Percentiles rank a stretch among this genome's conserved stretches.
Conservation (phyloP, 139 green algal species). For the Tetradesmus obliquus region DNA sequence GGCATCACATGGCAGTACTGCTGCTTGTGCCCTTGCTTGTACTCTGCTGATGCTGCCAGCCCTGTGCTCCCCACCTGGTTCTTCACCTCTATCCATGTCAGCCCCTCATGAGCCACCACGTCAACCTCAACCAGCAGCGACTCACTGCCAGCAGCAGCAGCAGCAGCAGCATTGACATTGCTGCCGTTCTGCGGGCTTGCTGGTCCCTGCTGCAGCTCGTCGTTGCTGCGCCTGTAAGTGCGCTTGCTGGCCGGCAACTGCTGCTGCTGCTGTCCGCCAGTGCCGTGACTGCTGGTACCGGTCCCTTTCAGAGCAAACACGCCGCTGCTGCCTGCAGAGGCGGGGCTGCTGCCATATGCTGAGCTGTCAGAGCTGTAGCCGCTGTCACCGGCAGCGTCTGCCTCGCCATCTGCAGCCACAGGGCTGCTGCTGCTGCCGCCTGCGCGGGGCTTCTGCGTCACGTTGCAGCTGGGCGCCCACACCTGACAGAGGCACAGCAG, state of each 20-base stretch:
- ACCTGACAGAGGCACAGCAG: background rate
- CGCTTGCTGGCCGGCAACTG: constrained; percentile 7
- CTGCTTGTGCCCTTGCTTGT: background rate
- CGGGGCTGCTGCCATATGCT: background rate
- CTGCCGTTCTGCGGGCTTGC: background rate
- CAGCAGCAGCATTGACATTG: background rate
- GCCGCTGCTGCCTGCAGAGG: background rate
- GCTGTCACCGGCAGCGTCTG: background rate
- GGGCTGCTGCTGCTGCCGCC: background rate
- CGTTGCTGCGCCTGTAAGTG: background rate
- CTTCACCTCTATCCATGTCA: constrained; percentile 77
- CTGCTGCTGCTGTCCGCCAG: background rate
- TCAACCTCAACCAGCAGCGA: constrained; percentile 57
- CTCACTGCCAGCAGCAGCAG: background rate
- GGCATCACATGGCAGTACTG: background rate
- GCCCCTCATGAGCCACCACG: constrained; percentile 58
- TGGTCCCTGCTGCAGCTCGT: background rate
- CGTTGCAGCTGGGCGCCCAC: background rate
- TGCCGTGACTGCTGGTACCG: background rate
- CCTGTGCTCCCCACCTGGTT: constrained; percentile 39
- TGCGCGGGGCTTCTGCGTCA: background rate
- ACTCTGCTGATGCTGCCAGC: background rate
- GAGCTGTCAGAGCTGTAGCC: background rate
- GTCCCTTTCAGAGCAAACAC: background rate
- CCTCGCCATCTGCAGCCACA: background rate